These are phyloP conservation scores for Gossypium herbaceum DNA, from an alignment of 345 rosid species.

Conservation along the genomic window DNA sequence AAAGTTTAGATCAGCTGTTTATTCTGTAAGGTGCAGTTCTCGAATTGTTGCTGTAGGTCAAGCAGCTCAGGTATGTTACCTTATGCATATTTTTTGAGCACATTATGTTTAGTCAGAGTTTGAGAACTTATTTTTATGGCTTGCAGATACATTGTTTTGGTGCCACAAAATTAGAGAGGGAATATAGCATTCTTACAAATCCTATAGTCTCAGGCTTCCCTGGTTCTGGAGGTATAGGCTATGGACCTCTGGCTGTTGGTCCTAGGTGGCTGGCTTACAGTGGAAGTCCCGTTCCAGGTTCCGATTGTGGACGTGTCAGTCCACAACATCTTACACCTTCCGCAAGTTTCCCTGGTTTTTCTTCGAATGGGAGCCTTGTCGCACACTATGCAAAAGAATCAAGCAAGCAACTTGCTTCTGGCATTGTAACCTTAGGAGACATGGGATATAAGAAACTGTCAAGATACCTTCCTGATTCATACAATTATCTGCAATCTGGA, in stretches of 20 bases:
- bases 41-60: conserved; percentile 83
- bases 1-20: conserved; percentile 69
- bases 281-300: conserved; percentile 54
- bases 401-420: conserved; percentile 86
- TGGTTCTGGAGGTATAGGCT: conserved; percentile 65
- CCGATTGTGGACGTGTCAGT: conserved; percentile 49
- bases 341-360: conserved; percentile 40
- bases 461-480: conserved; percentile 65
- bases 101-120: not conserved
- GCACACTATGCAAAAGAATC: conserved; percentile 85
- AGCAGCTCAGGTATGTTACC: conserved; percentile 62
- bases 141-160: conserved; percentile 87
- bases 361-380: conserved; percentile 55
- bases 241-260: conserved; percentile 94
- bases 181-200: conserved; percentile 65
- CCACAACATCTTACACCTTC: conserved; percentile 64
- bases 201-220: conserved; percentile 41
- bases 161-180: conserved; percentile 54
- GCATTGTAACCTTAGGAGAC: conserved; percentile 83
- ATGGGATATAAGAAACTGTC: conserved; percentile 67
- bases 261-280: conserved; percentile 95
- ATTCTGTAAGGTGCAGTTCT: conserved; percentile 84
- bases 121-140: conserved; percentile 14
- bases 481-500: conserved; percentile 35
- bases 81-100: not conserved